Percentiles rank a stretch among this genome's conserved stretches.
Conservation (phyloP, 192 early-diverging fungal species). For the Geranomyces michiganensis region DNA sequence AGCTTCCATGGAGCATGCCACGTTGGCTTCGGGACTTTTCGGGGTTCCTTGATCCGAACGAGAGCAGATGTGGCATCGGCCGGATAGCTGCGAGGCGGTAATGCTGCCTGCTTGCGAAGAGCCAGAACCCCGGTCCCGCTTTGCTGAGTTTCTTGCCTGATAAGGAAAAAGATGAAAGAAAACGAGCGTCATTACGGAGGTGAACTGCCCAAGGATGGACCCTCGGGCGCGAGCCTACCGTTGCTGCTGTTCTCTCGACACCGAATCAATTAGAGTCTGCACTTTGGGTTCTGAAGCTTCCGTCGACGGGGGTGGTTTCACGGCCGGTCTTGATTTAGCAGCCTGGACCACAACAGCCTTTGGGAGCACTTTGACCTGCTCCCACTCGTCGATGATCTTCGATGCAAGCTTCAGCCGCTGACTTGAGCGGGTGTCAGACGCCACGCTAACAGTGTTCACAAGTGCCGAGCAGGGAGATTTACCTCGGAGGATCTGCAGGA, state of each 20-base stretch:
- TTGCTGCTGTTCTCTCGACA: slow-evolving; percentile 15
- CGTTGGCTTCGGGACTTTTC: slow-evolving; percentile 70
- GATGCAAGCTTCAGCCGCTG: slow-evolving; percentile 70
- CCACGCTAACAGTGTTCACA: background rate
- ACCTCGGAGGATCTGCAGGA: slow-evolving; percentile 42
- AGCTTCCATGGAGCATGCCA: slow-evolving; percentile 99
- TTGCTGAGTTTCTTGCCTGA: background rate
- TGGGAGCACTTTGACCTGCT: slow-evolving; percentile 63
- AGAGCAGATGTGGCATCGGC: slow-evolving; percentile 34
- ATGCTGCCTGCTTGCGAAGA: slow-evolving; percentile 11
- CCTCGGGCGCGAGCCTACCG: too few species aligned
- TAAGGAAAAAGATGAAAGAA: background rate
- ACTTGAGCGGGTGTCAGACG: slow-evolving; percentile 16
- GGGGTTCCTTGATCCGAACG: slow-evolving; percentile 54
- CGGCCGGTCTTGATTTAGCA: slow-evolving; percentile 40
- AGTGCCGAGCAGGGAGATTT: background rate
- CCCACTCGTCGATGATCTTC: slow-evolving; percentile 79
- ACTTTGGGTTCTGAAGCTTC: slow-evolving; percentile 35
- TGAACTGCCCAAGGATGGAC: too few species aligned
- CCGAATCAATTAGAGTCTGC: slow-evolving; percentile 35
- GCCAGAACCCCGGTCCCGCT: slow-evolving; percentile 14
- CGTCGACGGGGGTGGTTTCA: background rate
- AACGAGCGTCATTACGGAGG: background rate
- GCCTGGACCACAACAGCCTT: slow-evolving; percentile 53
- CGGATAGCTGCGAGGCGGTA: background rate